Base-by-base conservation (phyloP, 768 basidiomycete species). In the Serendipita sp. region DNA sequence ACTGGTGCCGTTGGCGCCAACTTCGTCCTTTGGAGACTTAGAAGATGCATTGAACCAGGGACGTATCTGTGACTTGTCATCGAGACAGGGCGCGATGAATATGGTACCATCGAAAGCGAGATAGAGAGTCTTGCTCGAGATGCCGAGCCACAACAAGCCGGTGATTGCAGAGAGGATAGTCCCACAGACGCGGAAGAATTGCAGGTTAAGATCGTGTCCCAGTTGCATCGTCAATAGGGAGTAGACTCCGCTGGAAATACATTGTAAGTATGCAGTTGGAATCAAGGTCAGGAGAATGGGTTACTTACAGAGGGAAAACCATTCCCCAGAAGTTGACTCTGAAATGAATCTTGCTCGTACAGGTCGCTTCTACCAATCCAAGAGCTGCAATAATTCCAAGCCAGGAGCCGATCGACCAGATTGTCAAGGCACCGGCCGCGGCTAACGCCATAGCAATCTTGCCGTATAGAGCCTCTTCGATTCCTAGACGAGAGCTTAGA, bases 361-460 rank as follows among this genome's bases (percentile, higher is more conserved):
- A 74, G 0, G 80, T 66, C 1, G 77, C 74, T 31, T 80, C 70
- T 44, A 72, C 70, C 1, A 86, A 68, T 8, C 76, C 81, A 43
- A 85, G 72, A 4, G 83, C 62, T 0, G 80, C 83, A 69, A 78
- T 83, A 3, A 81, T 50, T 36, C 84, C 74, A 81, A 83, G 85
- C 80, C 83, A 80, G 1, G 79, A 78, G 2, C 81, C 83, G 53
- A 86, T 71, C 0, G 79, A 75, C 86, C 86, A 87, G n/a, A n/a
- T n/a, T n/a, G n/a, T n/a, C n/a, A 6, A 86, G 71, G 82, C 73
- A 8, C 72, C 64, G 66, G 34, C 53, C 3, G 55, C 10, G 65
- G 79, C 80, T 2, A 82, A 50, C 3, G 77, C 73, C 62, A 81
- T 3, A 70, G 33, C 84, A 72, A 53, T 72, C 74, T 10, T 55